Base-by-base conservation (phyloP, 2,329 filamentous ascomycete genomes). In the Fusarium mundagurra region DNA sequence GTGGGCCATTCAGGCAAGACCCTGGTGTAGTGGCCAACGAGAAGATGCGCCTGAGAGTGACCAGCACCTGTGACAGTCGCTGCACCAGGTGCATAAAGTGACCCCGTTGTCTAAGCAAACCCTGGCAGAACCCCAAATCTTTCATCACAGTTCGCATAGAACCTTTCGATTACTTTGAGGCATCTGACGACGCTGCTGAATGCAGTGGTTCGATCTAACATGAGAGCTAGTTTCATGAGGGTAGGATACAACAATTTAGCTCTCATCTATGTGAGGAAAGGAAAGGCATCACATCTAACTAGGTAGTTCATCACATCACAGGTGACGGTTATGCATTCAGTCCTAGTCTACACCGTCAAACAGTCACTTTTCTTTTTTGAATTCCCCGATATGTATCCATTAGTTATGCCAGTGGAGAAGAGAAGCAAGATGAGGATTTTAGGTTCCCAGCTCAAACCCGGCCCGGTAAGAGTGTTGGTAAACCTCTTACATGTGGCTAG, bases 111-210 rank as follows among this genome's bases (percentile, higher is more conserved):
- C 64, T 47, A 62, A 66, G 57, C 69, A 63, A 72, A 71, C 61
- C 72, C 64, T 59, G 64, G 58, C 45, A 54, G 43, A 44, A 57
- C 51, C 53, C 57, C 62, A 55, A 69, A 60, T 66, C 63, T 55
- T 54, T 57, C 51, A 71, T 64, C 71, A 65, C 58, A 66, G 59
- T 64, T 71, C 63, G 72, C 63, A 68, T 73, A 58, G 55, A 67
- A 78, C 72, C 77, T 64, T 78, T 78, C 77, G 77, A 78, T 78
- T 78, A 57, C 68, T 44, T 44, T 43, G 48, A 34, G 41, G 72
- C 48, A 78, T 78, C 74, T 78, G 76, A 78, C 74, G 77, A 78
- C 74, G 69, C 69, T 70, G 63, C 67, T 36, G 50, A 61, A 45
- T 45, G 34, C 44, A 63, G 69, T 78, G 76, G 76, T 75, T 73